phyloP scores from a whole-genome alignment of 2,329 filamentous ascomycete species.

The Curvularia lunata region DNA sequence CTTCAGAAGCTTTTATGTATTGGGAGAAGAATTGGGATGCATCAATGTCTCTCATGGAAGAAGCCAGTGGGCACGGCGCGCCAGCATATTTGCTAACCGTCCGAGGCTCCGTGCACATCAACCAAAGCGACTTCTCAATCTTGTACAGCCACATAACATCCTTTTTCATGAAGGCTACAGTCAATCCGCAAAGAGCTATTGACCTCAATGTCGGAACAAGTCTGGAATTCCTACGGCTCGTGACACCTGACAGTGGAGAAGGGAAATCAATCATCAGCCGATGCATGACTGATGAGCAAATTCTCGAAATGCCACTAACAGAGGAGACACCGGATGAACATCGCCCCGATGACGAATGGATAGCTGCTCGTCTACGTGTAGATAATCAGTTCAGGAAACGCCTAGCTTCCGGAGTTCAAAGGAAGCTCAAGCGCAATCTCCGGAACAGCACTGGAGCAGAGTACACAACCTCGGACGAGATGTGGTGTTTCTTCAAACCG shows the following conservation, averaged over 20 bases:
- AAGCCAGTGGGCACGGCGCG: slow-evolving; percentile 58
- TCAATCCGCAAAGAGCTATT: slow-evolving; percentile 67
- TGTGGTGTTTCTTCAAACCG: slow-evolving; percentile 60
- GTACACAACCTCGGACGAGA: slow-evolving; percentile 55
- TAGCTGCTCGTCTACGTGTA: slow-evolving; percentile 64
- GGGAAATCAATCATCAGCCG: slow-evolving; percentile 56
- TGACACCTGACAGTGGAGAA: slow-evolving; percentile 49
- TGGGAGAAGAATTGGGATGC: slow-evolving; percentile 69
- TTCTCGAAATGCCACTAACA: slow-evolving; percentile 55
- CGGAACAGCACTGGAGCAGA: slow-evolving; percentile 43
- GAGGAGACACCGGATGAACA: slow-evolving; percentile 60
- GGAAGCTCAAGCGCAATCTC: slow-evolving; percentile 42
- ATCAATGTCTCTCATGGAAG: slow-evolving; percentile 62
- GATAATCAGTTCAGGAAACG: slow-evolving; percentile 63
- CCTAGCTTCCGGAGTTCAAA: slow-evolving; percentile 54
- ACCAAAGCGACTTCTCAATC: slow-evolving; percentile 70
- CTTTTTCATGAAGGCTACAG: slow-evolving; percentile 66
- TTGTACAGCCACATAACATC: slow-evolving; percentile 67
- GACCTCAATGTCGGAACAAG: slow-evolving; percentile 67
- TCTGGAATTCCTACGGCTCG: slow-evolving; percentile 66
- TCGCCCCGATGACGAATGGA: slow-evolving; percentile 64
- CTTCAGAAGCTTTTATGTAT: slow-evolving; percentile 73
- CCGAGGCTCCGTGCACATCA: slow-evolving; percentile 68
- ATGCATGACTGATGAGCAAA: slow-evolving; percentile 61
- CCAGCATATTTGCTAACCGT: slow-evolving; percentile 57